A percentile compares a stretch with the other conserved stretches of the same genome.
phyloP scores from a whole-genome alignment of 2,329 filamentous ascomycete genomes.

The Xylaria sp. region DNA sequence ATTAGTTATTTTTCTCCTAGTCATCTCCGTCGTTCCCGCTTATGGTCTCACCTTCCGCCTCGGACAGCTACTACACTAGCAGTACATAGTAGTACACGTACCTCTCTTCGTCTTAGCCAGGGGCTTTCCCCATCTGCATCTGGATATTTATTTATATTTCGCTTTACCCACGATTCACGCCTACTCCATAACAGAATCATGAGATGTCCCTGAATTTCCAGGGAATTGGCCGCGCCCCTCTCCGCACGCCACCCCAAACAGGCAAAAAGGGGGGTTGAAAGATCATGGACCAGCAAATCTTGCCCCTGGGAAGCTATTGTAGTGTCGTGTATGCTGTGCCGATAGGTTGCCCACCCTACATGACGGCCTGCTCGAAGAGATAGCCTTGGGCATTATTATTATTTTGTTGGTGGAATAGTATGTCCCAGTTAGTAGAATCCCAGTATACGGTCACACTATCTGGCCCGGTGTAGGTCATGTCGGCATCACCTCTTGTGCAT shows the following conservation, averaged over 20 bases:
- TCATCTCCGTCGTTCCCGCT: conserved; percentile 32
- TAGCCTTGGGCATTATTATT: background rate
- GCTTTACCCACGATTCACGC: conserved; percentile 12
- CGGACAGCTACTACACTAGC: background rate
- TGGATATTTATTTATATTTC: conserved; percentile 2
- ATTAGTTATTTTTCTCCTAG: no score
- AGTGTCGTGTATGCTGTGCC: background rate
- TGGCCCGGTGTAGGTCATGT: background rate
- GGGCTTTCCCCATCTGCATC: conserved; percentile 17
- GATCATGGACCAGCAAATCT: conserved; percentile 4
- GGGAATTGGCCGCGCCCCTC: conserved; percentile 38
- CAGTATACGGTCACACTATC: background rate
- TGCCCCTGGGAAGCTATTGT: conserved; percentile 35
- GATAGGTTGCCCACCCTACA: background rate
- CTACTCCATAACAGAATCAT: conserved; percentile 12
- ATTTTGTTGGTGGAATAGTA: background rate
- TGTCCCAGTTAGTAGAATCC: background rate
- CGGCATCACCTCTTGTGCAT: background rate
- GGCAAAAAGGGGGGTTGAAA: conserved; percentile 30
- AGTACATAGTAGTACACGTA: no score
- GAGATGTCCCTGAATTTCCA: conserved; percentile 41
- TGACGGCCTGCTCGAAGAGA: no score
- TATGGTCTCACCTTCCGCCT: conserved; percentile 8
- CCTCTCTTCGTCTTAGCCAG: background rate
- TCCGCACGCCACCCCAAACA: conserved; percentile 36